Evolutionary conservation across 2,329 filamentous ascomycete species (phyloP), one percentile per base, ranked within the genome.

Genomic region (Lecanicillium sp.): DNA sequence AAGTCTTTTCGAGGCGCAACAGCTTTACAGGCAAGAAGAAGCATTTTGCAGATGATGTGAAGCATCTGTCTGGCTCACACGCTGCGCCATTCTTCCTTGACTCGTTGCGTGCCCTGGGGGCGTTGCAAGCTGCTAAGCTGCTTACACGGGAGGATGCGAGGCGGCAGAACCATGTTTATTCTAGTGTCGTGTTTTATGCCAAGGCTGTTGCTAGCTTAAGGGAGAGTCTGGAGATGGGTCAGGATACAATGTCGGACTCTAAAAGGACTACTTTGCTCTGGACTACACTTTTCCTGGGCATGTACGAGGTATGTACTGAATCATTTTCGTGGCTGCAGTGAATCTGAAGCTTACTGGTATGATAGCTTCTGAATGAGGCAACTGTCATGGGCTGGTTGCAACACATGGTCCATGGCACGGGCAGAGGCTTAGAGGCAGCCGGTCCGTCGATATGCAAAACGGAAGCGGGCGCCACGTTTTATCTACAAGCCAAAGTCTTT

Each of bases 391-490:
- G 53, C 0, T 61, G 58, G 58, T 25, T 58, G 4, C 55, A 58
- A 5, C 58, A 61, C 9, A 48, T 61, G 17, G 52, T 60, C 0
- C 53, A 59, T 17, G 58, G 58, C 7, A 61, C 58, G 0, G 51
- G 54, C 0, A 56, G 43, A 1, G 57, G 58, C 0, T 43, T 61
- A 1, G 39, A 57, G 3, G 55, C 56, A 0, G 48, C 41, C 3
- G 58, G 58, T 0, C 54, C 58, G 12, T 17, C 36, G 13, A 31
- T 43, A 2, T 59, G 51, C 20, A 19, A 27, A 3, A 43, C 50
- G 4, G 50, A 48, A 2, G 37, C 40, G 6, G 55, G 51, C 3
- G 45, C 37, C 3, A 39, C 45, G 0, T 59, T 61, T 32, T 60
- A 60, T 2, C 35, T 47, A 0, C 56, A 61, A 15, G 49, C 55